Evolutionary conservation across 2,329 filamentous ascomycete species (phyloP), one percentile per base, ranked within the genome.

Genomic region (Shiraia sp.): DNA sequence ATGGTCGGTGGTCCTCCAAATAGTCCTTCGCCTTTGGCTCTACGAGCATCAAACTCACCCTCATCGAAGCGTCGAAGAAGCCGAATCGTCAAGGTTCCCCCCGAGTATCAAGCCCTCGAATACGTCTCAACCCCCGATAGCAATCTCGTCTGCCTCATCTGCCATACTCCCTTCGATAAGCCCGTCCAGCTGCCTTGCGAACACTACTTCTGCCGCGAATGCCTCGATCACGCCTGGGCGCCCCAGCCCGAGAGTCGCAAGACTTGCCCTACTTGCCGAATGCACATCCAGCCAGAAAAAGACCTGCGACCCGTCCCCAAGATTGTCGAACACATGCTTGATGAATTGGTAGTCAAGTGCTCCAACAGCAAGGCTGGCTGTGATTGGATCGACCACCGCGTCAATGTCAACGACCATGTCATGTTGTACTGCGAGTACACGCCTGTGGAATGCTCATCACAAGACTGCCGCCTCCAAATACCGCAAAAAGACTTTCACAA

Each of bases 131-230:
- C 68, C 19, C 79, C 78, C 58, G 80, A 85, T 59, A 73, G 73
- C 47, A 82, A 85, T 57, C 72, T 85, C 36, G 78, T 82, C 70
- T 85, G 82, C 58, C 75, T 81, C 12, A 85, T 85, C 50, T 85
- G 82, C 63, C 80, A 81, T 57, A 80, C 78, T 46, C 79, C 82
- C 6, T 83, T 84, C 55, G 75, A 83, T 40, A 70, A 76, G 37
- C 81, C 82, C 1, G 74, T 82, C 31, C 64, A 79, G 52, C 69
- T 82, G 33, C 72, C 78, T 50, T 85, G 82, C 65, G 80, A 84
- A 49, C 82, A 85, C 67, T 78, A 80, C 49, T 85, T 85, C 68
- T 85, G 82, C 66, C 70, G 74, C 39, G 74, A 77, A 16, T 85
- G 82, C 56, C 71, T 85, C 45, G 73, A 71, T 33, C 66, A 69